Evolutionary conservation across 495 filamentous ascomycete genomes (phyloP), one percentile per base, ranked within the genome.

Genomic region (Aspergillus wentii): DNA sequence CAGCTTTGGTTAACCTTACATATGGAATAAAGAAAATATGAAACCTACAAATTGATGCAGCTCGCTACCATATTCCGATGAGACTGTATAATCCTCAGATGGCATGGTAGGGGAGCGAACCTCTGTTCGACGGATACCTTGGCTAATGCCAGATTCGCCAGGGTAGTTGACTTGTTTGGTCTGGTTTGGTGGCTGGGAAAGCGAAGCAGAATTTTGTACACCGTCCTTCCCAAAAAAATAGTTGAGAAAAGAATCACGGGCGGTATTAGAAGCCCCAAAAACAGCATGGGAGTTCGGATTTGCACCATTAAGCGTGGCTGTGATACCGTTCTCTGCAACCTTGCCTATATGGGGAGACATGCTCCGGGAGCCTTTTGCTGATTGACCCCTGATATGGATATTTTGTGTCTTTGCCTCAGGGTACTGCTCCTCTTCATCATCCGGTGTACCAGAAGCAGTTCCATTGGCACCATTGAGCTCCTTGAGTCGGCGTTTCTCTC

Each of bases 151-250:
- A 17, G 85, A 83, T 48, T 96, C 91, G 18, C 74, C 68, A 15
- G 74, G 72, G 52, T 87, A 80, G 58, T 77, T 83, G 16, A 83
- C 79, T 46, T 90, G 85, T 43, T 86, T 71, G 30, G 59, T 66
- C 16, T 71, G 71, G 46, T 57, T 70, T n/a, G 61, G 41, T 23
- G 58, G 32, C 19, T 63, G 58, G 17, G 62, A 40, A 1, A 52
- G 36, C 16, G 61, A 46, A 16, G 59, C 56, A 22, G 56, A 47
- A 27, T 52, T 53, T 31, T 75, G 74, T 27, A 74, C 51, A 3
- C 86, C 87, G 45, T 97, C 91, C 48, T 97, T 95, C 34, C 92
- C 89, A 52, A 98, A 98, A 68, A 98, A 98, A 57, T 97, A 98
- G 59, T 90, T 96, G 36, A 98, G 61, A 68, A 98, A 98, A 1